Evolutionary conservation across 805 yeast species (phyloP).

Genomic region (Myxozyma mucilagina): DNA sequence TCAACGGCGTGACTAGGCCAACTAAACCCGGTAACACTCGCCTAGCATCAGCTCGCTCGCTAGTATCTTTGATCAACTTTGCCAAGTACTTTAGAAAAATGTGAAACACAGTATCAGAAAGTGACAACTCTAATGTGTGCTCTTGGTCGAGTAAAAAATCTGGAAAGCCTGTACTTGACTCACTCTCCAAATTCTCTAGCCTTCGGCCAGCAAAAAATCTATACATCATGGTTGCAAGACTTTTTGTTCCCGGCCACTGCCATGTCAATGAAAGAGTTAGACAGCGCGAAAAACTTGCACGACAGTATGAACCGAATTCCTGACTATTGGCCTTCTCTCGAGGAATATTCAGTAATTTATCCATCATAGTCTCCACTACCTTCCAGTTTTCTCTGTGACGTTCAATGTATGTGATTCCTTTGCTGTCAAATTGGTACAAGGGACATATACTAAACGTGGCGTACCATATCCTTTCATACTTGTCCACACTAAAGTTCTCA

Average conservation of each 20-base stretch:
- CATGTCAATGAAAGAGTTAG: conserved; percentile 26
- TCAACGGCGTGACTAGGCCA: conserved; percentile 35
- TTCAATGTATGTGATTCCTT: conserved; percentile 10
- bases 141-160: conserved; percentile 29
- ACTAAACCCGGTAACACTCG: conserved; percentile 27
- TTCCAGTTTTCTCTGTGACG: conserved; percentile 14
- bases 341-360: conserved; percentile 4
- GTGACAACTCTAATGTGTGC: conserved; percentile 20
- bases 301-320: conserved; percentile 22
- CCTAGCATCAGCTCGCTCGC: conserved; percentile 3
- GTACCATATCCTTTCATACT: conserved; percentile 29
- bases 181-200: conserved; percentile 29
- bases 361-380: conserved; percentile 19
- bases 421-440: conserved; percentile 25
- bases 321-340: neutral
- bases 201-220: conserved; percentile 31
- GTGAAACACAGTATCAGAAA: conserved; percentile 34
- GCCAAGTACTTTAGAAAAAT: conserved; percentile 33
- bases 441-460: conserved; percentile 29
- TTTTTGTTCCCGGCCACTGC: conserved; percentile 33
- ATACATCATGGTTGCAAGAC: conserved; percentile 28
- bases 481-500: conserved; percentile 11
- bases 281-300: conserved; percentile 31
- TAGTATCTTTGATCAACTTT: conserved; percentile 16
- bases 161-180: conserved; percentile 28